Percentiles rank a stretch among this genome's conserved stretches.
These are phyloP conservation scores for Grosmannia clavigera DNA, from an alignment of 2,329 filamentous ascomycete genomes.

Conservation along the genomic window DNA sequence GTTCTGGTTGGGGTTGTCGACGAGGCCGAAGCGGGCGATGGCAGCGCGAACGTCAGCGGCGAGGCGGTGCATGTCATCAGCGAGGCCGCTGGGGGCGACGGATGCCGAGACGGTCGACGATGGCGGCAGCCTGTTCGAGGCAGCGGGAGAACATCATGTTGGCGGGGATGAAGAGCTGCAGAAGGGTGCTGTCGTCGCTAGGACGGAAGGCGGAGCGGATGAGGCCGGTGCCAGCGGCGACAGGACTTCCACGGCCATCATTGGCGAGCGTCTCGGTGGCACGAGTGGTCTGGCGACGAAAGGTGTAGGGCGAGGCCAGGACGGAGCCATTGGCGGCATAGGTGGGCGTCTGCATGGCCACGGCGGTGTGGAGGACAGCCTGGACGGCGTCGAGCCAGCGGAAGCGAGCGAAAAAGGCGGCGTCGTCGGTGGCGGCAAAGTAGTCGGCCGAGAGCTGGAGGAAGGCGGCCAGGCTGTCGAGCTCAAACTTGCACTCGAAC, in stretches of 20 bases:
- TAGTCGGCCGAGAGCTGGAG: constrained; percentile 73
- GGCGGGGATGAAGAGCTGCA: constrained; percentile 77
- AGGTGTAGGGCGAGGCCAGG: constrained; percentile 55
- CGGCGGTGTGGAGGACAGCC: constrained; percentile 54
- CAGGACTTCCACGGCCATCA: constrained; percentile 65
- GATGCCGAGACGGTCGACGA: constrained; percentile 30
- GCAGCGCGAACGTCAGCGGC: constrained; percentile 32
- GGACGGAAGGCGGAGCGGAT: constrained; percentile 82
- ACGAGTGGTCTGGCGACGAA: constrained; percentile 57
- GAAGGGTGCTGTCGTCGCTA: constrained; percentile 75
- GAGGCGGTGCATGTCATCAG: constrained; percentile 41
- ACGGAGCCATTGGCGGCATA: constrained; percentile 51
- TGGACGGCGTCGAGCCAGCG: constrained; percentile 64
- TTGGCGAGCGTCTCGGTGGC: constrained; percentile 75
- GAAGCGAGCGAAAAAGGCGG: constrained; percentile 57
- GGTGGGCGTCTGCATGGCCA: constrained; percentile 60
- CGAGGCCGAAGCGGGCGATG: constrained; percentile 31
- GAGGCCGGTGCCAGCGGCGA: constrained; percentile 66
- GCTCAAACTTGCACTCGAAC: constrained; percentile 94
- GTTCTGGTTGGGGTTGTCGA: constrained; percentile 18
- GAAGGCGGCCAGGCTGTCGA: constrained; percentile 83
- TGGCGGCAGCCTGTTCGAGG: constrained; percentile 35
- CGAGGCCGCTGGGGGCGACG: constrained; percentile 28
- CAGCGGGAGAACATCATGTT: constrained; percentile 74
- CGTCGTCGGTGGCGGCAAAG: constrained; percentile 58